These are phyloP conservation scores for Hemileccinum impolitum DNA, from an alignment of 768 basidiomycete species.

Conservation along the genomic window DNA sequence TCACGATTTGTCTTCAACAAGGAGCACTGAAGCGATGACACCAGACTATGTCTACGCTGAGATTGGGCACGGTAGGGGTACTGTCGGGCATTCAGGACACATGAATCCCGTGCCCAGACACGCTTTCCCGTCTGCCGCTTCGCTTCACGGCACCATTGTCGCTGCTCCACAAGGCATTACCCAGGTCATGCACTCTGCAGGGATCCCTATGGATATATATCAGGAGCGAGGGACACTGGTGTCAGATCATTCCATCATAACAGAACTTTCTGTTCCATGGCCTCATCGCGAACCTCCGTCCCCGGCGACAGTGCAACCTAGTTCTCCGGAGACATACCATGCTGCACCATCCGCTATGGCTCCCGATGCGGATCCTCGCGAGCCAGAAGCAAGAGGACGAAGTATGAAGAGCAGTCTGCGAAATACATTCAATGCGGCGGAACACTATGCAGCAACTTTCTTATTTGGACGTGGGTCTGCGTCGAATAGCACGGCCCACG, in stretches of 20 bases:
- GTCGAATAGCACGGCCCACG: slow-evolving; percentile 22
- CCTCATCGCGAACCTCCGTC: slow-evolving; percentile 44
- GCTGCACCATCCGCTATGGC: slow-evolving; percentile 35
- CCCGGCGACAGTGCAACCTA: slow-evolving; percentile 30
- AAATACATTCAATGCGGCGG: slow-evolving; percentile 66
- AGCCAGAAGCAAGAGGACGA: slow-evolving; percentile 48
- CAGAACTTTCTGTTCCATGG: slow-evolving; percentile 35
- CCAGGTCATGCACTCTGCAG: slow-evolving; percentile 35
- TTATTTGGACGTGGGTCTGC: slow-evolving; percentile 54
- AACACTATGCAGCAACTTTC: slow-evolving; percentile 64
- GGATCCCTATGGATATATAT: slow-evolving; percentile 22
- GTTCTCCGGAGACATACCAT: slow-evolving; percentile 40
- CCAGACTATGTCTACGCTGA: slow-evolving; percentile 76
- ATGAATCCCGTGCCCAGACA: slow-evolving; percentile 20
- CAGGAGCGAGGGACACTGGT: slow-evolving; percentile 10
- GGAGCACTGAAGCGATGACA: slow-evolving; percentile 56
- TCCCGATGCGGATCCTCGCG: slow-evolving; percentile 27
- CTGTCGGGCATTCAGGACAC: slow-evolving; percentile 22
- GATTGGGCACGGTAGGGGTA: slow-evolving; percentile 69
- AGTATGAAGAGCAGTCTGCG: slow-evolving; percentile 64
- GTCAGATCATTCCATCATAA: slow-evolving; percentile 10
- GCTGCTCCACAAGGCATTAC: slow-evolving; percentile 31
- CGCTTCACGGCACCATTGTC: slow-evolving; percentile 19
- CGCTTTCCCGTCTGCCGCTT: slow-evolving; percentile 18
- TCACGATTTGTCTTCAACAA: slow-evolving; percentile 42